A percentile compares a stretch with the other conserved stretches of the same genome.
These are phyloP conservation scores for Boletus rubescentipes DNA, from an alignment of 768 basidiomycete species.

Conservation along the genomic window DNA sequence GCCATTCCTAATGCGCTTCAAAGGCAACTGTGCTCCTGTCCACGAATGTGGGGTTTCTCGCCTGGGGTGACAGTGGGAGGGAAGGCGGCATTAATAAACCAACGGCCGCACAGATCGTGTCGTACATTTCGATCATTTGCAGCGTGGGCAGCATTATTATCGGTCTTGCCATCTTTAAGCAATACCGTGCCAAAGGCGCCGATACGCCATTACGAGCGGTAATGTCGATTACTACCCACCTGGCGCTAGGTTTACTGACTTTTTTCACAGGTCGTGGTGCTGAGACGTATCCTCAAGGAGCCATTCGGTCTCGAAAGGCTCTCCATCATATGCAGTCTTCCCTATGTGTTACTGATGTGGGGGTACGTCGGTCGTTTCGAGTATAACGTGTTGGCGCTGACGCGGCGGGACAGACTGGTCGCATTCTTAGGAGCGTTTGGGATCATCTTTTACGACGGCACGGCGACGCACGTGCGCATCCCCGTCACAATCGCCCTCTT, in stretches of 20 bases:
- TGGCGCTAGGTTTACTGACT: neutral
- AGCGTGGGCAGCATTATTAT: conserved; percentile 30
- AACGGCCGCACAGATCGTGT: conserved; percentile 23
- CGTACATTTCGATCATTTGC: conserved; percentile 30
- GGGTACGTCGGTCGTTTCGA: conserved; percentile 23
- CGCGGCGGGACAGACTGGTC: conserved; percentile 26
- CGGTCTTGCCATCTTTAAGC: conserved; percentile 32
- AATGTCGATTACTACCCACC: neutral
- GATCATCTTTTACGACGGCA: conserved; percentile 29
- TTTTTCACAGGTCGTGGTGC: conserved; percentile 19
- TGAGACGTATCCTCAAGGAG: conserved; percentile 28
- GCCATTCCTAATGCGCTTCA: neutral
- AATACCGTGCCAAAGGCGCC: conserved; percentile 33
- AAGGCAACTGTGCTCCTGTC: conserved; percentile 31
- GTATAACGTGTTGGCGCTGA: neutral
- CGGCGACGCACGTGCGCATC: conserved; percentile 25
- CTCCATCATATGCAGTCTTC: conserved; percentile 41
- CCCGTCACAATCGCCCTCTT: conserved; percentile 26
- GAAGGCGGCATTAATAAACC: conserved; percentile 3
- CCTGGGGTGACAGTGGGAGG: conserved; percentile 13
- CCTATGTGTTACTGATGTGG: conserved; percentile 42
- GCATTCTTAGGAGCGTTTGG: conserved; percentile 35
- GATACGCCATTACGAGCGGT: conserved; percentile 33
- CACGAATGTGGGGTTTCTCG: conserved; percentile 27
- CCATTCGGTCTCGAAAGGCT: conserved; percentile 35